Base-by-base conservation (phyloP, 306 rosid genomes). In the Fagus crenata region DNA sequence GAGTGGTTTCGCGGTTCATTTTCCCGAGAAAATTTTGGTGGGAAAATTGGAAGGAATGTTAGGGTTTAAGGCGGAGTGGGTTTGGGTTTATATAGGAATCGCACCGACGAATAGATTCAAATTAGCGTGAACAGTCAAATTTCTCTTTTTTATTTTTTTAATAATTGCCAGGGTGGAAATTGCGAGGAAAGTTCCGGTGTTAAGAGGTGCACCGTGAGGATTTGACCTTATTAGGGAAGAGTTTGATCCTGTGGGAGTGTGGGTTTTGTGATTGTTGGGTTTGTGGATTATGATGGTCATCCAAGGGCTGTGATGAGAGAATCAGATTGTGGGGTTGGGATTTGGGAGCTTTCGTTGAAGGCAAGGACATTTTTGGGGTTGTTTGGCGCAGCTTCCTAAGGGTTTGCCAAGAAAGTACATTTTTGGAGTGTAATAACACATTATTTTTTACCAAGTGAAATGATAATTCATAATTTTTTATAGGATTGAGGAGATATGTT, bases 31-130 rank as follows among this genome's bases (percentile, higher is more conserved):
- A 46, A 71, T 63, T 43, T 13, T n/a, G 80, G 18, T 1, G 69
- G 75, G 11, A 75, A 8, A 49, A 22, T 33, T 35, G n/a, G n/a
- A n/a, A n/a, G n/a, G n/a, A n/a, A n/a, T n/a, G n/a, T n/a, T 53
- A 78, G 89, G 90, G 81, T 86, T 83, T 76, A 82, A 81, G 55
- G 1, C 17, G 6, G 58, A n/a, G 3, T 46, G 51, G 51, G 51
- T 46, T 22, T 28, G 58, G 83, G 80, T 77, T 75, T 77, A 70
- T 71, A 40, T 17, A 1, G 18, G 63, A 71, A n/a, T n/a, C n/a
- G 76, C n/a, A 5, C 9, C 36, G 15, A 46, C 51, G 37, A 33
- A 18, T 18, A 56, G 46, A 73, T 82, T 82, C 79, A 77, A 77
- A 73, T 13, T 37, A 46, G 14, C 51, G 51, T 46, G 51, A 46